Conservation (phyloP, 2,329 filamentous ascomycete genomes). For the Aspergillus proliferans region DNA sequence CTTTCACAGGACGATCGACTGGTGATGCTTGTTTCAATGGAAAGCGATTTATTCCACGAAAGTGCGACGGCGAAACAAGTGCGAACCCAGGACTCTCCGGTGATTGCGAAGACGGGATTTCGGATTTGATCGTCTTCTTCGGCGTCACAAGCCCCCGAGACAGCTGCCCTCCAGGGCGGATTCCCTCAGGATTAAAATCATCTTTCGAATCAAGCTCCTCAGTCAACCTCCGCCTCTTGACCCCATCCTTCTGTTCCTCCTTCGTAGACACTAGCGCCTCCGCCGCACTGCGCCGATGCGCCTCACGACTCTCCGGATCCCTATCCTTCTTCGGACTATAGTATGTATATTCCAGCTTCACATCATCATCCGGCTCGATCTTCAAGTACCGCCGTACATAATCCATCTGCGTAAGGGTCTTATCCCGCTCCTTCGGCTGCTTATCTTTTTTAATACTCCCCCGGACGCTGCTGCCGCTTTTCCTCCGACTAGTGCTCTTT, state of each 20-base stretch:
- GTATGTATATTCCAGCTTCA: conserved; percentile 28
- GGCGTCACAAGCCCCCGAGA: conserved; percentile 24
- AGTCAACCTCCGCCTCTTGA: conserved; percentile 19
- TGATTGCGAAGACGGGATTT: conserved; percentile 39
- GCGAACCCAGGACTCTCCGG: conserved; percentile 36
- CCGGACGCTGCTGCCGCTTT: conserved; percentile 12
- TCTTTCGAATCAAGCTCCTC: conserved; percentile 5
- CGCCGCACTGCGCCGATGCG: neutral
- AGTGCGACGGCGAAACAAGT: conserved; percentile 32
- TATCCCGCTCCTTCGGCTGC: conserved; percentile 22
- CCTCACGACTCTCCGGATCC: neutral
- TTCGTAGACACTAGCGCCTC: neutral
- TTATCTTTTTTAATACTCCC: conserved; percentile 19
- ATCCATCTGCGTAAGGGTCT: conserved; percentile 40
- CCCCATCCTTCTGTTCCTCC: conserved; percentile 1
- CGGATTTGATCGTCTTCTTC: conserved; percentile 22
- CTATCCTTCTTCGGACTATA: conserved; percentile 13
- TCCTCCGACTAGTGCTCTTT: conserved; percentile 15
- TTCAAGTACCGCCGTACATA: conserved; percentile 32
- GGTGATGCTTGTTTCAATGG: conserved; percentile 15
- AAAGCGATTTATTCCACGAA: conserved; percentile 21
- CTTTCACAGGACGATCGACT: conserved; percentile 11
- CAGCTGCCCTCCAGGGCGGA: neutral
- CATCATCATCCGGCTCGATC: conserved; percentile 29
- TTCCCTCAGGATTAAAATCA: neutral